Conservation (phyloP, 208 protist species). For the Crithidia thermophila region DNA sequence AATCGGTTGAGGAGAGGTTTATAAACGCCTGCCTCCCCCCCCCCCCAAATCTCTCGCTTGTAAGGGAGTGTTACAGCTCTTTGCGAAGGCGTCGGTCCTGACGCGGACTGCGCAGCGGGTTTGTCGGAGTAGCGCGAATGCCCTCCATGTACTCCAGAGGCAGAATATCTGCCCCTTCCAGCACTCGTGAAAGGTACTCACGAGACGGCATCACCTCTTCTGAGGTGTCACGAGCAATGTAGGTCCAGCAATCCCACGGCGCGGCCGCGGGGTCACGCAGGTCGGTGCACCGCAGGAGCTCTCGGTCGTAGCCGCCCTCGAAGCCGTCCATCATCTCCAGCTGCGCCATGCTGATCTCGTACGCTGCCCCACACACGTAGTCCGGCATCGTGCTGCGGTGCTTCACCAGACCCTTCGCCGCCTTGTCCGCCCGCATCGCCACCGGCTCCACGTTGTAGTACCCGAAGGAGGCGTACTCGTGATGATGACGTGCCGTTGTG, state of each 20-base stretch:
- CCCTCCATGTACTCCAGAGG: conserved; percentile 45
- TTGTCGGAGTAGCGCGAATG: conserved; percentile 34
- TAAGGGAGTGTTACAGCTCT: conserved; percentile 28
- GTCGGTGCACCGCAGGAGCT: conserved; percentile 47
- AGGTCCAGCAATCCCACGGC: conserved; percentile 39
- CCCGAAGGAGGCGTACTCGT: conserved; percentile 34
- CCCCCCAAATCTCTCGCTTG: not conserved
- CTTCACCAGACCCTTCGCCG: conserved; percentile 14
- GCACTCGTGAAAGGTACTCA: conserved; percentile 51
- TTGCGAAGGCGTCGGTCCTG: conserved; percentile 46
- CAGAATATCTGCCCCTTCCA: conserved; percentile 49
- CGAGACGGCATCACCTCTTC: conserved; percentile 45
- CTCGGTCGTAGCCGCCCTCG: conserved; percentile 39
- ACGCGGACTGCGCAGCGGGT: conserved; percentile 48
- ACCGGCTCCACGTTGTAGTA: conserved; percentile 61
- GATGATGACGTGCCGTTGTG: conserved; percentile 17
- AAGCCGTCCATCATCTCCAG: conserved; percentile 53
- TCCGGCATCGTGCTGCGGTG: conserved; percentile 40
- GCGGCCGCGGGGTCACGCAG: conserved; percentile 18
- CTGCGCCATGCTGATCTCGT: conserved; percentile 46
- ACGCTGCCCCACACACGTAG: conserved; percentile 54
- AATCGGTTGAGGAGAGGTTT: too few species aligned
- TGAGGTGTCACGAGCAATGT: conserved; percentile 44
- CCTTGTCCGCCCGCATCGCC: conserved; percentile 30
- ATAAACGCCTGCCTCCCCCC: too few species aligned